phyloP scores from a whole-genome alignment of 306 rosid species.

The Astragalus membranaceus region DNA sequence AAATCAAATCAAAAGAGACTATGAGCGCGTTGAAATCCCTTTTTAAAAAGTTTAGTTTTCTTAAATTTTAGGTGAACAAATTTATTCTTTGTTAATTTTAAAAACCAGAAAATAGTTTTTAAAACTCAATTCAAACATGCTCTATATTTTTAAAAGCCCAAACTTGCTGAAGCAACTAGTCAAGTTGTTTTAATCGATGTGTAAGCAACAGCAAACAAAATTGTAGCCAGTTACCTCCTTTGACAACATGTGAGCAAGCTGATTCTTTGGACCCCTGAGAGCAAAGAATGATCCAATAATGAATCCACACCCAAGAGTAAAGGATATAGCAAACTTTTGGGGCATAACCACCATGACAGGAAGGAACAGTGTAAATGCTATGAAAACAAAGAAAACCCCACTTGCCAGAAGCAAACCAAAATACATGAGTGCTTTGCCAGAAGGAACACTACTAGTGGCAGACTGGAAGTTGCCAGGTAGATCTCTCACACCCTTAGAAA shows the following conservation, averaged over 20 bases:
- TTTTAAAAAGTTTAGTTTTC: too few species aligned
- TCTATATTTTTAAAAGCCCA: background rate
- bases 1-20: slow-evolving; percentile 11
- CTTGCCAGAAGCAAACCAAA: slow-evolving; percentile 84
- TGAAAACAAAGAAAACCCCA: slow-evolving; percentile 89
- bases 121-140: too few species aligned
- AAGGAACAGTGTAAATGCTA: slow-evolving; percentile 90
- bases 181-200: background rate
- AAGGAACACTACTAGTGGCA: slow-evolving; percentile 83
- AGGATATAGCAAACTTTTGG: slow-evolving; percentile 96
- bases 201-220: background rate
- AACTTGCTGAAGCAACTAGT: background rate
- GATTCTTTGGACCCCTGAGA: slow-evolving; percentile 84
- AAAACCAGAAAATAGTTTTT: too few species aligned
- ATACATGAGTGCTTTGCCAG: slow-evolving; percentile 89
- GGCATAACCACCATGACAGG: slow-evolving; percentile 99
- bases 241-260: slow-evolving; percentile 84
- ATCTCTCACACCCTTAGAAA: slow-evolving; percentile 95
- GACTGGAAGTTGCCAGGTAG: slow-evolving; percentile 83
- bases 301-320: slow-evolving; percentile 94
- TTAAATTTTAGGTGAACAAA: too few species aligned
- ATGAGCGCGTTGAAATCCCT: too few species aligned
- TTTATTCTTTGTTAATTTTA: too few species aligned
- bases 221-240: slow-evolving; percentile 57
- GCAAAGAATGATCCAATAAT: slow-evolving; percentile 93